phyloP scores from a whole-genome alignment of 306 rosid genomes.

The Prunus mira region DNA sequence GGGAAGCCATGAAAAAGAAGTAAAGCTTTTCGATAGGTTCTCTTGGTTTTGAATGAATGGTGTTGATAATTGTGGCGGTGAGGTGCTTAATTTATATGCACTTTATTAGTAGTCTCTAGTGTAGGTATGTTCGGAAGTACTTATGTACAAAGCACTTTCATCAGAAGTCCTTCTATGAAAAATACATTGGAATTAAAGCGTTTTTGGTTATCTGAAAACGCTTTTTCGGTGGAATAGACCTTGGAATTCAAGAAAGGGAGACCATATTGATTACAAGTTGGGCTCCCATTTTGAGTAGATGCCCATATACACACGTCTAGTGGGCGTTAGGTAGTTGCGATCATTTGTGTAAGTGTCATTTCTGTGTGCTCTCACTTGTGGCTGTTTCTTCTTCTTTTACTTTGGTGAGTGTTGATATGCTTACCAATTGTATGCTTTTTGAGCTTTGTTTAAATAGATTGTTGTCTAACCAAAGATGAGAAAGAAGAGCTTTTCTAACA shows the following conservation, averaged over 20 bases:
- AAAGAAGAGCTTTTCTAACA: neutral
- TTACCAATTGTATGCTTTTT: neutral
- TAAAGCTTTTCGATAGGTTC: neutral
- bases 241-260: neutral
- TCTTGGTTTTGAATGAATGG: neutral
- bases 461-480: neutral
- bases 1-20: slow-evolving; percentile 19
- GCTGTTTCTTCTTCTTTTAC: neutral
- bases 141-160: neutral
- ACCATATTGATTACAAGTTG: neutral
- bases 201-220: too few species aligned
- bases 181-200: neutral
- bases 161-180: neutral
- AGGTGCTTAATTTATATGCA: neutral
- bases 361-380: neutral
- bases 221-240: too few species aligned
- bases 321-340: neutral
- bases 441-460: neutral
- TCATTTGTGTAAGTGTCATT: neutral
- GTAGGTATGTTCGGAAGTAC: neutral
- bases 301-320: neutral
- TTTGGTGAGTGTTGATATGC: neutral
- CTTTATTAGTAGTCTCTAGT: neutral
- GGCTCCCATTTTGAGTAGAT: neutral
- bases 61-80: neutral